Percentiles rank a stretch among this genome's conserved stretches.
Evolutionary conservation across 495 filamentous ascomycete species (phyloP).

Genomic region (Penicillium riverlandense): DNA sequence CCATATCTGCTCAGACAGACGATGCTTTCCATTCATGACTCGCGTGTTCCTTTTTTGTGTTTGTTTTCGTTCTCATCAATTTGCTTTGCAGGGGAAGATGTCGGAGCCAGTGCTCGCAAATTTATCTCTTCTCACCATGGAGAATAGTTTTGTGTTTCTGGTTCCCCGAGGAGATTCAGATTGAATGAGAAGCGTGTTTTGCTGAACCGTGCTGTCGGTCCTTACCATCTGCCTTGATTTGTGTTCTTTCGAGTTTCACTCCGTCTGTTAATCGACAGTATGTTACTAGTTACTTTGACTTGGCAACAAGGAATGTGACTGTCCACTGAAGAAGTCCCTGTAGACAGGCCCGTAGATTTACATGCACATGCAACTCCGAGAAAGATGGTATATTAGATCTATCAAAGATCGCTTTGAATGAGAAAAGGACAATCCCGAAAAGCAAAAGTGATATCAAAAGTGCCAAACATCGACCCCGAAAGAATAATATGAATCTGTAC

Average conservation of each 20-base stretch:
- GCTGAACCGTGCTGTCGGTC: conserved; percentile 12
- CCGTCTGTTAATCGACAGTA: conserved; percentile 1
- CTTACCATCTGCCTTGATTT: conserved; percentile 16
- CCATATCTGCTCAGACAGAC: conserved; percentile 35
- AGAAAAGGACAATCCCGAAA: conserved; percentile 9
- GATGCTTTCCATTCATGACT: conserved; percentile 26
- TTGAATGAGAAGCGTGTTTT: conserved; percentile 11
- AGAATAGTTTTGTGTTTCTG: too few relatives aligned
- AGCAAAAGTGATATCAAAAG: not conserved
- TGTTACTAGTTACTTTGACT: conserved; percentile 1
- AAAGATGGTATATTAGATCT: conserved; percentile 9
- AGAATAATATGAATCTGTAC: conserved; percentile 4
- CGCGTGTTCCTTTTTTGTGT: conserved; percentile 23
- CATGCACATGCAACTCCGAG: not conserved
- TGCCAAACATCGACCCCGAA: conserved; percentile 1
- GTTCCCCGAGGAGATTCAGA: conserved; percentile 7
- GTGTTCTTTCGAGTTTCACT: not conserved
- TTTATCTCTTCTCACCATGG: too few relatives aligned
- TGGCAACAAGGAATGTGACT: conserved; percentile 7
- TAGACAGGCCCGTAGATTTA: not conserved
- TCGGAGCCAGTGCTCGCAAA: too few relatives aligned
- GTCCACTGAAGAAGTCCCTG: not conserved
- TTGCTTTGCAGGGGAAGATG: conserved; percentile 8
- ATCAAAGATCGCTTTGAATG: conserved; percentile 7
- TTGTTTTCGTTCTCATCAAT: conserved; percentile 21